Base-by-base conservation (phyloP, 2,329 filamentous ascomycete species). In the Pseudogymnoascus sp. region DNA sequence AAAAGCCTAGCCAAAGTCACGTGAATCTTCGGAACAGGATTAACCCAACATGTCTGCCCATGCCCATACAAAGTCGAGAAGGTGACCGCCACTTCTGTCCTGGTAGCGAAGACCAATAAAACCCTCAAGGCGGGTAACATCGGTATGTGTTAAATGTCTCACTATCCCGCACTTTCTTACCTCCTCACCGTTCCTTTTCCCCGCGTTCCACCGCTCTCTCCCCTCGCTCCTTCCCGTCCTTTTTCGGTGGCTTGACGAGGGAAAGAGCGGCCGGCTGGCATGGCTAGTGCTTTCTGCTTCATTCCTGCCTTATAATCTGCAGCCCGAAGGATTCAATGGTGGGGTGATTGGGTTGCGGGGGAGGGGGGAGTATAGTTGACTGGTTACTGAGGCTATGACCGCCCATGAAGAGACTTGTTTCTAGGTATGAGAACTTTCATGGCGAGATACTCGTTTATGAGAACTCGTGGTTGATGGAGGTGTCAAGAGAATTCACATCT, bases 401-500 rank as follows among this genome's bases (percentile, higher is more conserved):
- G 6, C 40, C 19, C 36, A 10, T 40, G 11, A 2, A 60, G 5
- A 60, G 17, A 17, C 10, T n/a, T 4, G 3, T 15, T 17, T 38
- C 57, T 10, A 10, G 1, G 5, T 21, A 28, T 23, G 36, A 26
- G 19, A 33, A 21, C n/a, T 21, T 28, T 11, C 31, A 33, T 33
- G 19, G 21, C 26, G 35, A 11, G 31, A 17, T 4, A 40, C 36
- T 42, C 10, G 11, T 53, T 63, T 63, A 61, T 23, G 26, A 28
- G 31, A 31, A 13, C 10, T 8, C 23, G 36, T 23, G 19, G 21
- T 95, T 0, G 93, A 97, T 75, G 93, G 93, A 35, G 93, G 93
- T 23, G 89, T 97, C 2, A 96, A 96, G 84, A 81, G 93, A 67
- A 83, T 97, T 68, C 84, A 91, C 53, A 85, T 93, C 44, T 28